Base-by-base conservation (phyloP, 371 early-diverging fungal species). In the Rhizopus arrhizus region DNA sequence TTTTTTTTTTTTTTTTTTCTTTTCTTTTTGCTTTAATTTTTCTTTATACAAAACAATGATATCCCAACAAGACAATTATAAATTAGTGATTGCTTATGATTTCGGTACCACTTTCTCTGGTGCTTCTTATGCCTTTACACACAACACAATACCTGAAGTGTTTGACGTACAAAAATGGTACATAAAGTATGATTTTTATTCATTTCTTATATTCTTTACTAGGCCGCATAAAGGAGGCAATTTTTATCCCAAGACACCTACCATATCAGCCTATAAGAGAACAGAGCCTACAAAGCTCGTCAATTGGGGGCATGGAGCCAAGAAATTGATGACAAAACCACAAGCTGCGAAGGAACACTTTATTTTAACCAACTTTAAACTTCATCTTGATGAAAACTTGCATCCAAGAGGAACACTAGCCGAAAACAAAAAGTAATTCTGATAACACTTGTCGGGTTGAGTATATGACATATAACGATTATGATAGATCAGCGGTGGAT, bases 81-180 rank as follows among this genome's bases (percentile, higher is more conserved):
- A 80, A 46, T 60, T 80, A 3, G 72, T 80, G 3, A 73, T 80
- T 59, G 70, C 77, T 2, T 80, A 80, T 55, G 81, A 81, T 36
- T 81, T 81, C 59, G 81, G 81, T 32, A 81, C 81, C 1, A 81
- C 81, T 5, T 48, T 65, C 31, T 77, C 81, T 4, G 85, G 85
- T n/a, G 82, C 82, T 34, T 81, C 85, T 16, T 85, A 83, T 66
- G 80, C 84, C 7, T 81, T 81, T 45, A 75, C 77, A 3, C 83
- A 82, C 51, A 74, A 73, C 31, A 62, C 69, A 31, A 42, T 46
- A 7, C 61, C 71, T 9, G 83, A 85, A 68, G 72, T 85, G 32
- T 77, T 75, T 41, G 85, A 85, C 58, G 69, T 85, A 51, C 73
- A 77, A 48, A 73, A 77, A 67, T 85, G 85, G 85, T 81, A 72